phyloP scores from a whole-genome alignment of 2,329 filamentous ascomycete species.

The Zymoseptoria ardabiliae region DNA sequence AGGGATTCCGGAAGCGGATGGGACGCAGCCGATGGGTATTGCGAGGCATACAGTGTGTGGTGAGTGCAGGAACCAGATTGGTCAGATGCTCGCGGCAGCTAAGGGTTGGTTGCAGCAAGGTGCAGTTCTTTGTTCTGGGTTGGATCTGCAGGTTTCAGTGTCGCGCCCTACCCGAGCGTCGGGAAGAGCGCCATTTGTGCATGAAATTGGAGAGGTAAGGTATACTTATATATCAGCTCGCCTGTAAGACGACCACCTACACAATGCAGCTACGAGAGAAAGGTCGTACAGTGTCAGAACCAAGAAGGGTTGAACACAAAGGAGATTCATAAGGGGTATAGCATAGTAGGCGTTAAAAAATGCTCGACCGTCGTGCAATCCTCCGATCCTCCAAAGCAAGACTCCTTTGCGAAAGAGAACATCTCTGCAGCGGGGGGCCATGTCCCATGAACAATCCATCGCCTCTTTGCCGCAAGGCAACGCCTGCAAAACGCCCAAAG shows the following conservation, averaged over 20 bases:
- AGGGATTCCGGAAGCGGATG: no score
- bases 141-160: neutral
- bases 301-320: neutral
- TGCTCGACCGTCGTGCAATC: neutral
- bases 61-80: neutral
- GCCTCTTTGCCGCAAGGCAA: neutral
- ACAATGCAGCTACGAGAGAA: neutral
- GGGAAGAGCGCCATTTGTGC: no score
- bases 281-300: neutral
- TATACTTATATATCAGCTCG: no score
- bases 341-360: conserved; percentile 1
- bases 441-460: neutral
- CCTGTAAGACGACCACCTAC: neutral
- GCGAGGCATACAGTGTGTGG: no score
- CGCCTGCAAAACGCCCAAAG: neutral
- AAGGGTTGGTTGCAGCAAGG: conserved; percentile 1
- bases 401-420: neutral
- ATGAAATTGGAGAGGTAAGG: no score
- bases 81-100: neutral
- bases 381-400: no score
- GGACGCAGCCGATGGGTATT: no score
- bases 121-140: conserved; percentile 4
- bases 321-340: neutral
- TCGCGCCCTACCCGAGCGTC: no score
- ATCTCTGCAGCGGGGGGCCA: neutral